These are phyloP conservation scores for Datisca glomerata DNA, from an alignment of 306 rosid species.

Conservation along the genomic window DNA sequence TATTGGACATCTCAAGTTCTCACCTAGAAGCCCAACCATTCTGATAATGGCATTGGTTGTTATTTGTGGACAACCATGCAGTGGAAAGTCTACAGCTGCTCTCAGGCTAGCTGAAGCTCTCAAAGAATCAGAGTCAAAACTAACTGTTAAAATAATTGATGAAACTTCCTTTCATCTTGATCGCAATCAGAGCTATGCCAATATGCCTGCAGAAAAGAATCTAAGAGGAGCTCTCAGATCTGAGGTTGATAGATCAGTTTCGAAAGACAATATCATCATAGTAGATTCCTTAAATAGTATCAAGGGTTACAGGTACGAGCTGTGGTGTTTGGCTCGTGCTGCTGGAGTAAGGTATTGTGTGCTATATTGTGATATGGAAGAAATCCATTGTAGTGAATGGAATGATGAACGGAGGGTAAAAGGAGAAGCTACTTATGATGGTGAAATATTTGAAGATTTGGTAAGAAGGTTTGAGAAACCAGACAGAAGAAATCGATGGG, in stretches of 20 bases:
- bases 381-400: constrained; percentile 58
- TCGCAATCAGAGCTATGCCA: constrained; percentile 72
- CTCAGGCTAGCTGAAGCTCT: constrained; percentile 48
- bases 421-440: constrained; percentile 48
- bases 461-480: constrained; percentile 80
- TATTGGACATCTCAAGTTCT: neutral
- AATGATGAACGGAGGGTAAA: constrained; percentile 62
- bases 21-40: neutral
- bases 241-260: constrained; percentile 78
- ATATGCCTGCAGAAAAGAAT: constrained; percentile 86
- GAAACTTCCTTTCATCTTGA: constrained; percentile 74
- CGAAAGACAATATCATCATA: constrained; percentile 53
- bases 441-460: constrained; percentile 69
- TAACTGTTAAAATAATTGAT: constrained; percentile 47
- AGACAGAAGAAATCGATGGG: constrained; percentile 85
- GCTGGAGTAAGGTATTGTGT: constrained; percentile 82
- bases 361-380: constrained; percentile 64
- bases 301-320: constrained; percentile 85
- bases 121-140: constrained; percentile 44
- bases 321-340: constrained; percentile 96
- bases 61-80: constrained; percentile 86
- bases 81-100: constrained; percentile 66
- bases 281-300: constrained; percentile 83
- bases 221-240: constrained; percentile 84
- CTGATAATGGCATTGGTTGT: constrained; percentile 79